Evolutionary conservation across 176 grass and related monocot genomes (phyloP).

Genomic region (Bothriochloa decipiens): DNA sequence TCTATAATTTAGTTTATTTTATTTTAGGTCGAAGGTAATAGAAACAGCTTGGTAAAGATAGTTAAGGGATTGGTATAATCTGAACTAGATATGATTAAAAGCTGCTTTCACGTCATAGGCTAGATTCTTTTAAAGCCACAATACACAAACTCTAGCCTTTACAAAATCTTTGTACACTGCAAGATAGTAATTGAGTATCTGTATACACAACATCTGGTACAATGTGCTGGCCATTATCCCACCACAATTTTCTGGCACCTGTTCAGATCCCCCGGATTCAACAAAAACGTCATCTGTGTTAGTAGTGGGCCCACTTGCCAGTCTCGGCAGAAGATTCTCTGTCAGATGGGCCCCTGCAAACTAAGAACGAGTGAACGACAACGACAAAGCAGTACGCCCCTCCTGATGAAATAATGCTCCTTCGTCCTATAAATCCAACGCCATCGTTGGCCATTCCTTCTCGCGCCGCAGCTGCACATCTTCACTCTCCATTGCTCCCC

Average conservation of each 20-base stretch:
- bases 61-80: not conserved
- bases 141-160: not conserved
- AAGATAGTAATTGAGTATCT: not conserved
- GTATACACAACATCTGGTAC: not conserved
- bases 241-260: not conserved
- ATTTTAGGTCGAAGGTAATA: not conserved
- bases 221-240: not conserved
- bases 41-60: not conserved
- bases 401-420: not conserved
- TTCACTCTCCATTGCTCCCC: not conserved
- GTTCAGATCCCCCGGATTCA: slow-evolving; percentile 4
- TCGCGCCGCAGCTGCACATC: not conserved
- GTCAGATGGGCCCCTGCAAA: not conserved
- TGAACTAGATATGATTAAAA: not conserved
- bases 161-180: not conserved
- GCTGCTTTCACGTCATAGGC: not conserved
- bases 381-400: not conserved
- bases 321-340: not conserved
- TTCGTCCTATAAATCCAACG: slow-evolving; percentile 49
- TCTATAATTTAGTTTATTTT: not conserved
- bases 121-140: not conserved
- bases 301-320: not conserved
- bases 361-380: slow-evolving; percentile 16
- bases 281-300: not conserved
- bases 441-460: not conserved